These are phyloP conservation scores for Debaryomycetaceae sp. DNA, from an alignment of 1,139 yeast genomes.

Conservation along the genomic window DNA sequence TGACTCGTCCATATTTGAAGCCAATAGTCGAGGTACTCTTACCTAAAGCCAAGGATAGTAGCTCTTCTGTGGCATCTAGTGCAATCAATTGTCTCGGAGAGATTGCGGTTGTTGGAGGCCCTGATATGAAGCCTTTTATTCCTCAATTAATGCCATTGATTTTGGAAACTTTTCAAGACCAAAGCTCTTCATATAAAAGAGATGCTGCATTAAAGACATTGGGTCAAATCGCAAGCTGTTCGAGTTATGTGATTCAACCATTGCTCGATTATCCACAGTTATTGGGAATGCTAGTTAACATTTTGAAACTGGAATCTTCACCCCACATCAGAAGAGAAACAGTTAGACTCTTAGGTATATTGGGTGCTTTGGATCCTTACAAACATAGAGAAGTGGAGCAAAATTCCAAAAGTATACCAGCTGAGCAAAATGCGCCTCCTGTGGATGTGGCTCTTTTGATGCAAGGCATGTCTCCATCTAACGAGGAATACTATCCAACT, in stretches of 20 bases:
- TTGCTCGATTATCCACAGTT: conserved; percentile 87
- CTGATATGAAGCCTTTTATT: conserved; percentile 70
- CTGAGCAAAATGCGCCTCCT: conserved; percentile 84
- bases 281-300: conserved; percentile 74
- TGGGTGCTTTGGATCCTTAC: conserved; percentile 97
- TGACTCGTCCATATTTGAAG: conserved; percentile 84
- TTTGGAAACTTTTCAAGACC: conserved; percentile 86
- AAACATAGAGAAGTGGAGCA: conserved; percentile 91
- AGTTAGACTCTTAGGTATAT: conserved; percentile 80
- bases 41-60: conserved; percentile 69
- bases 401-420: conserved; percentile 56
- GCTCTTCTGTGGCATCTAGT: conserved; percentile 81
- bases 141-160: conserved; percentile 82
- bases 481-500: conserved; percentile 93
- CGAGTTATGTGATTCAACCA: conserved; percentile 96
- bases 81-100: conserved; percentile 91
- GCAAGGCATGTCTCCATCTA: conserved; percentile 92
- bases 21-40: conserved; percentile 83
- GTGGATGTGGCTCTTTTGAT: conserved; percentile 85
- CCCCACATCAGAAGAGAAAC: conserved; percentile 78
- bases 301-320: conserved; percentile 76
- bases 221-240: conserved; percentile 84
- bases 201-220: conserved; percentile 86
- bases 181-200: conserved; percentile 78
- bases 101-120: conserved; percentile 84